Percentiles rank a stretch among this genome's conserved stretches.
phyloP scores from a whole-genome alignment of 2,329 filamentous ascomycete species.

The Cadophora gregata region DNA sequence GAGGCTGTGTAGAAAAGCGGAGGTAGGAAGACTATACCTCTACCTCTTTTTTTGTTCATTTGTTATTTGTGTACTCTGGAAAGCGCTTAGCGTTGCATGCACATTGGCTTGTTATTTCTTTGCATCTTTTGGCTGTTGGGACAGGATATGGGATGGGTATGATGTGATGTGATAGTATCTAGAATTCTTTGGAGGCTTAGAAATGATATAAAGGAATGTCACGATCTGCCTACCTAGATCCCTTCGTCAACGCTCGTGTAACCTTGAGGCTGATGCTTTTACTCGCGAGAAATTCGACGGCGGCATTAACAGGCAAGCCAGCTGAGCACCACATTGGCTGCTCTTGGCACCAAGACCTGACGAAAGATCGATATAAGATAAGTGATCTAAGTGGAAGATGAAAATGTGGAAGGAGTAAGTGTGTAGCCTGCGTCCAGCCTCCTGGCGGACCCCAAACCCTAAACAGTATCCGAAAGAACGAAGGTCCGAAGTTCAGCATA shows the following conservation, averaged over 20 bases:
- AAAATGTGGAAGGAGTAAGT: too few species aligned
- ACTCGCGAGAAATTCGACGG: too few species aligned
- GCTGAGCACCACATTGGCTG: too few species aligned
- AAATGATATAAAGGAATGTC: not conserved
- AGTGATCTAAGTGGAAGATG: too few species aligned
- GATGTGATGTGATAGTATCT: not conserved
- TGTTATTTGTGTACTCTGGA: slow-evolving; percentile 15
- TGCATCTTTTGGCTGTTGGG: not conserved
- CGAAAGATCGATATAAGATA: too few species aligned
- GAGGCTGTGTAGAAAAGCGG: slow-evolving; percentile 36
- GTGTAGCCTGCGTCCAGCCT: too few species aligned
- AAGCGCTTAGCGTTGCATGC: slow-evolving; percentile 14
- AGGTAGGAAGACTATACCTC: not conserved
- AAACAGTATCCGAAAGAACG: not conserved
- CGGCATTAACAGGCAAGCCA: too few species aligned
- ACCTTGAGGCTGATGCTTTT: too few species aligned
- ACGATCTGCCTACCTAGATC: too few species aligned
- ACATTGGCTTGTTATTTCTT: not conserved
- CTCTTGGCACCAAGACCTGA: too few species aligned
- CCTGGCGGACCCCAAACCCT: not conserved
- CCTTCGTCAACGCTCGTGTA: too few species aligned
- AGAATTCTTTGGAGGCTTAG: not conserved
- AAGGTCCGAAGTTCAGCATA: not conserved
- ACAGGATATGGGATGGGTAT: not conserved
- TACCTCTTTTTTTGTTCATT: slow-evolving; percentile 1